phyloP scores from a whole-genome alignment of 192 early-diverging fungal genomes.

The Phycomyces blakesleeanus region DNA sequence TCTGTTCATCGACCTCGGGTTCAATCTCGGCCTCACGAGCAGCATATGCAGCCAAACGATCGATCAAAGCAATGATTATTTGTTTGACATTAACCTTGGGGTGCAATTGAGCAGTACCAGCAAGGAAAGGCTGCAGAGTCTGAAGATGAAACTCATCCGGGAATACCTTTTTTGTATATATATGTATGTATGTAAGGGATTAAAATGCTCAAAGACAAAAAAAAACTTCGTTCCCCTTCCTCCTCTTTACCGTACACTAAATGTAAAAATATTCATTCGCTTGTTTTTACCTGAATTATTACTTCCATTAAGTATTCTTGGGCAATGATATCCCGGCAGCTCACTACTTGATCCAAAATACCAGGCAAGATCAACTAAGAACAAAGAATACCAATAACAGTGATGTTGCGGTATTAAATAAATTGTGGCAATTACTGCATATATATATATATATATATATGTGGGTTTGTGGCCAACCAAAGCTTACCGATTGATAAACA shows the following conservation, averaged over 20 bases:
- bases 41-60: constrained; percentile 88
- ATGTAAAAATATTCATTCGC: no score
- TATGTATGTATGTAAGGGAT: no score
- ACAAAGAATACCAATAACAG: constrained; percentile 46
- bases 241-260: no score
- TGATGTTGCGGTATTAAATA: no score
- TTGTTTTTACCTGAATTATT: constrained; percentile 86
- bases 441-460: no score
- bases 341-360: constrained; percentile 94
- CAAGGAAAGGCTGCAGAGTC: constrained; percentile 83
- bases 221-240: no score
- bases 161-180: no score
- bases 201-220: no score
- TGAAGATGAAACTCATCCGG: constrained; percentile 95
- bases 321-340: constrained; percentile 95
- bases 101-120: constrained; percentile 86
- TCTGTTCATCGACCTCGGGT: constrained; percentile 29
- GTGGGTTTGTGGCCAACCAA: no score
- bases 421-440: no score
- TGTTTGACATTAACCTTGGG: constrained; percentile 94
- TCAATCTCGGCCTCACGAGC: constrained; percentile 34
- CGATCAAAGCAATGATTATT: constrained; percentile 93
- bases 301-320: constrained; percentile 99
- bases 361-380: constrained; percentile 69
- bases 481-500: constrained; percentile 75